These are phyloP conservation scores for Eimeria zaria DNA, from an alignment of 169 alveolate species.

Conservation along the genomic window DNA sequence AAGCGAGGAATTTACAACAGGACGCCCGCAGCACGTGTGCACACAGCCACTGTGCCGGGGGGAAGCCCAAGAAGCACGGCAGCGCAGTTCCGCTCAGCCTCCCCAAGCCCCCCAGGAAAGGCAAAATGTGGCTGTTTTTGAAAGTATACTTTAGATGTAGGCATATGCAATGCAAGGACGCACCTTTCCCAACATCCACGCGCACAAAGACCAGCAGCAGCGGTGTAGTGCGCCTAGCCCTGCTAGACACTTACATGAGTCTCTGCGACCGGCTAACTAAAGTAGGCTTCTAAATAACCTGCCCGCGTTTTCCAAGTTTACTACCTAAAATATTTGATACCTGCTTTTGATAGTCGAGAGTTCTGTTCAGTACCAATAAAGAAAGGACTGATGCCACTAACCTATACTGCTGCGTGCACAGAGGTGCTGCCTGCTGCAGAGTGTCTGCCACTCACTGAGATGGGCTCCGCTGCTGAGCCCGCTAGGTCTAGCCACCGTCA, in stretches of 20 bases:
- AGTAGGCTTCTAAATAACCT: neutral
- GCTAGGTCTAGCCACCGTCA: neutral
- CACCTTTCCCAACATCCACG: neutral
- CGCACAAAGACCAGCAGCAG: slow-evolving; percentile 24
- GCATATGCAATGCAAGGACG: slow-evolving; percentile 12
- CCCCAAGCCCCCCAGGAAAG: slow-evolving; percentile 28
- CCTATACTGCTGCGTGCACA: slow-evolving; percentile 9
- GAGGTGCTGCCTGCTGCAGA: slow-evolving; percentile 4
- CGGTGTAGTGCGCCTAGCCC: slow-evolving; percentile 44
- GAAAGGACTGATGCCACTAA: neutral
- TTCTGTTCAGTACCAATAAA: neutral
- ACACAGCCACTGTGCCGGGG: slow-evolving; percentile 76
- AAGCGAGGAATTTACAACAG: slow-evolving; percentile 7
- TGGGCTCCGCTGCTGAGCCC: slow-evolving; percentile 22
- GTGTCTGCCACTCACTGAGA: slow-evolving; percentile 25
- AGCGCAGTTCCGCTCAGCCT: slow-evolving; percentile 37
- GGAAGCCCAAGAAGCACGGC: slow-evolving; percentile 63
- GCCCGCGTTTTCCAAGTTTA: neutral
- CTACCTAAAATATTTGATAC: neutral
- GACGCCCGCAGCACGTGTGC: slow-evolving; percentile 72
- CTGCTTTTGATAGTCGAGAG: neutral
- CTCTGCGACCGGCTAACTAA: slow-evolving; percentile 32
- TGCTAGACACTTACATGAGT: slow-evolving; percentile 33
- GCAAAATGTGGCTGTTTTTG: neutral
- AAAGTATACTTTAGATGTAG: slow-evolving; percentile 16